Conservation (phyloP, 163 green algal species). For the Prototheca stagnorum region DNA sequence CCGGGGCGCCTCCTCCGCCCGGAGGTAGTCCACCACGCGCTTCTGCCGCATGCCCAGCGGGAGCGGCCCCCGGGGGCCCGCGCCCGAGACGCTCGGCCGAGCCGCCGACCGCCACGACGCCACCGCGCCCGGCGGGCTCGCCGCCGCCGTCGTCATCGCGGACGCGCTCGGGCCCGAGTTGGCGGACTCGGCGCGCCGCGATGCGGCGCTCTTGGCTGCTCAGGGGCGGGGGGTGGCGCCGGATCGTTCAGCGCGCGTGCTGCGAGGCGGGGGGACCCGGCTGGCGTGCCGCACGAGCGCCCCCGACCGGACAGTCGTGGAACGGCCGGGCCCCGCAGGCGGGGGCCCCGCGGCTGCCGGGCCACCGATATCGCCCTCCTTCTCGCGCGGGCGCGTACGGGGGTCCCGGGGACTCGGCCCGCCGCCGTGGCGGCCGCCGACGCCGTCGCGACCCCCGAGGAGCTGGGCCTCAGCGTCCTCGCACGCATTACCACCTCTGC, state of each 20-base stretch:
- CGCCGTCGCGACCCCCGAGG: too few species aligned
- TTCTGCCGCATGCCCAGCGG: slow-evolving; percentile 9
- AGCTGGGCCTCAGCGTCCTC: too few species aligned
- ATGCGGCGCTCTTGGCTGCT: not conserved
- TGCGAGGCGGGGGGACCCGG: too few species aligned
- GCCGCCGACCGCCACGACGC: not conserved
- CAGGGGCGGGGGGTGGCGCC: not conserved
- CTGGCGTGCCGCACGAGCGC: too few species aligned
- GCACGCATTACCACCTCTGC: too few species aligned
- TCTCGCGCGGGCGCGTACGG: not conserved
- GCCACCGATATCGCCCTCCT: not conserved
- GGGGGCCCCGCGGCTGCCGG: not conserved
- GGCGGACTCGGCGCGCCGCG: not conserved
- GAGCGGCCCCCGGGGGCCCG: not conserved
- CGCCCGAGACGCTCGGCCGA: not conserved
- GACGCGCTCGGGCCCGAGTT: not conserved
- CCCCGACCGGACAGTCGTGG: too few species aligned
- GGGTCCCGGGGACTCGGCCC: too few species aligned
- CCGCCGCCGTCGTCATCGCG: not conserved
- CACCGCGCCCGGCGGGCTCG: not conserved
- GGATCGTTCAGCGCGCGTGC: not conserved
- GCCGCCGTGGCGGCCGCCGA: not conserved
- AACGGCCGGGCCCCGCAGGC: too few species aligned
- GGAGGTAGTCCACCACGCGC: slow-evolving; percentile 13
- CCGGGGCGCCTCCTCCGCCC: not conserved